Percentiles rank a stretch among this genome's conserved stretches.
These are phyloP conservation scores for Carex arenaria DNA, from an alignment of 202 grass and related monocot genomes.

Conservation along the genomic window DNA sequence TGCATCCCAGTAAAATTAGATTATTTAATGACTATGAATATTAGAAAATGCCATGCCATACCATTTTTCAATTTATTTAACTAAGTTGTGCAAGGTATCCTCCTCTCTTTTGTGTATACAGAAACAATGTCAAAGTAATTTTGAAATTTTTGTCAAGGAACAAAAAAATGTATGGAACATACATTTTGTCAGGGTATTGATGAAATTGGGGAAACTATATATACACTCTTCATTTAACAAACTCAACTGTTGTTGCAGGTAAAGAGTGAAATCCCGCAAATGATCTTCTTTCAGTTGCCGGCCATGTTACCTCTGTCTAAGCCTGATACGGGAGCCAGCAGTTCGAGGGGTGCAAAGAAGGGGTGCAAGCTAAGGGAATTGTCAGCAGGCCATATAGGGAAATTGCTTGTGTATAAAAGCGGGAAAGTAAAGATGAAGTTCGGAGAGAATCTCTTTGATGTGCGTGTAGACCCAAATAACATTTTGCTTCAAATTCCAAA, in stretches of 20 bases:
- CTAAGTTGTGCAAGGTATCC: too few relatives aligned
- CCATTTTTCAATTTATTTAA: too few relatives aligned
- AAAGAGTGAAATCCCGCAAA: slow-evolving; percentile 28
- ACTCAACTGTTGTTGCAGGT: slow-evolving; percentile 22
- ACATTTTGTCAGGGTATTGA: too few relatives aligned
- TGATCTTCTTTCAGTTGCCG: slow-evolving; percentile 78
- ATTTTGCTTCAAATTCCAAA: not conserved
- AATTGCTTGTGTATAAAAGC: slow-evolving; percentile 58
- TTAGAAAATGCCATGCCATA: too few relatives aligned
- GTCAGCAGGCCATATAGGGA: slow-evolving; percentile 43
- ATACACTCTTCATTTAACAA: not conserved
- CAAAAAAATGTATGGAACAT: too few relatives aligned
- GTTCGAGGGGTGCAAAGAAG: not conserved
- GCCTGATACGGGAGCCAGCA: not conserved
- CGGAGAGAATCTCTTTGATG: slow-evolving; percentile 53
- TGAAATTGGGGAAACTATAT: too few relatives aligned
- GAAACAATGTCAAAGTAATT: too few relatives aligned
- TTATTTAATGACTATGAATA: not conserved
- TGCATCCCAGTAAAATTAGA: not conserved
- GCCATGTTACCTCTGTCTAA: slow-evolving; percentile 35
- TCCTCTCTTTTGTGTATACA: too few relatives aligned
- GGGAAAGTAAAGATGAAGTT: slow-evolving; percentile 70
- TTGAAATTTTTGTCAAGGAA: too few relatives aligned
- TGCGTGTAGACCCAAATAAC: slow-evolving; percentile 17
- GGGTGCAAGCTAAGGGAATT: slow-evolving; percentile 38